Evolutionary conservation across 169 alveolate genomes (phyloP).

Genomic region (Ichthyophthirius multifiliis): DNA sequence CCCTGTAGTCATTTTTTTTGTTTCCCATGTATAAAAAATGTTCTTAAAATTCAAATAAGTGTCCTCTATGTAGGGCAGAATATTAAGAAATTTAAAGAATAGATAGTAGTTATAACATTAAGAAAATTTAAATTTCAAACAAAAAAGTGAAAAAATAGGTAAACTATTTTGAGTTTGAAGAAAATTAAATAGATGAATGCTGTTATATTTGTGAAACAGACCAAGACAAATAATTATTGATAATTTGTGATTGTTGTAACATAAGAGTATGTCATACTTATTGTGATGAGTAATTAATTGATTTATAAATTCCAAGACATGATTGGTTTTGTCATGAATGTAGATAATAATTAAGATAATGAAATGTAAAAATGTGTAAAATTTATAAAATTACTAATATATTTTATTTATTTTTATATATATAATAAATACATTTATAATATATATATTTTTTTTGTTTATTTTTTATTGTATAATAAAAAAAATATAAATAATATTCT

Average conservation of each 20-base stretch:
- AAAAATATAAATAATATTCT: no score
- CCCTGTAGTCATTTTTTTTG: no score
- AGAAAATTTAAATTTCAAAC: background rate
- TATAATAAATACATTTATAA: no score
- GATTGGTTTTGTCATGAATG: constrained; percentile 17
- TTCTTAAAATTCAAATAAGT: background rate
- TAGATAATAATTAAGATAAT: no score
- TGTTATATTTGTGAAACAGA: background rate
- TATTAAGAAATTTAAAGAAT: background rate
- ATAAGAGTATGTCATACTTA: background rate
- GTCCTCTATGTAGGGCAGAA: constrained; percentile 16
- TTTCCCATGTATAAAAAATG: no score
- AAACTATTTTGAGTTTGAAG: no score
- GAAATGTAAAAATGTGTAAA: no score
- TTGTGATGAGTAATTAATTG: constrained; percentile 7
- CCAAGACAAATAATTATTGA: background rate
- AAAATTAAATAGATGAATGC: background rate
- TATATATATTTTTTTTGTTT: no score
- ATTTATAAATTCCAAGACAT: background rate
- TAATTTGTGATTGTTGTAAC: background rate
- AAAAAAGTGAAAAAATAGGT: no score
- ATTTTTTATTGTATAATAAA: no score
- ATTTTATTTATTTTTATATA: no score
- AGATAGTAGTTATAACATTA: background rate
- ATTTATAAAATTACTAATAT: no score